Percentiles rank a stretch among this genome's conserved stretches.
Conservation (phyloP, 2,329 filamentous ascomycete genomes). For the Aspergillus udagawae region DNA sequence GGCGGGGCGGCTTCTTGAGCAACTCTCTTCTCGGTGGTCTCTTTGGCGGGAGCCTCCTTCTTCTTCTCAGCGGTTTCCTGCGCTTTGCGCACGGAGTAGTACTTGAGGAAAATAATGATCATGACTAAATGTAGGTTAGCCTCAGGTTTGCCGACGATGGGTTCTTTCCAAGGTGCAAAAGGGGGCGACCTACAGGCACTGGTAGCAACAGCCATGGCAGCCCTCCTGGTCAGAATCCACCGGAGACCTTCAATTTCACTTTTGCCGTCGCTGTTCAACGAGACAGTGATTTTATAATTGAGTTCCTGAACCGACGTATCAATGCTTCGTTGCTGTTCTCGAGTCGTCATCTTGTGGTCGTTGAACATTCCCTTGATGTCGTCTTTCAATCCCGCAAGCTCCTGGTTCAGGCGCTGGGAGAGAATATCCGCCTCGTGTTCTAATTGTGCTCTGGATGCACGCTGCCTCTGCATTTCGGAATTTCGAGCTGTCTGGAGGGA, state of each 20-base stretch:
- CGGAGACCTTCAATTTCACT: conserved; percentile 87
- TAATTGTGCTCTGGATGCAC: conserved; percentile 76
- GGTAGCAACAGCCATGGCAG: conserved; percentile 55
- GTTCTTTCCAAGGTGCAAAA: neutral
- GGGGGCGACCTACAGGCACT: conserved; percentile 43
- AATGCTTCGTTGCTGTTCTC: conserved; percentile 79
- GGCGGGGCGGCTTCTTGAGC: conserved; percentile 1
- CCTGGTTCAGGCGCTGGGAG: conserved; percentile 77
- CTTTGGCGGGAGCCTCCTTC: conserved; percentile 30
- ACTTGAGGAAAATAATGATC: conserved; percentile 46
- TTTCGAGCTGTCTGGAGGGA: conserved; percentile 78
- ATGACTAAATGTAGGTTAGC: conserved; percentile 35
- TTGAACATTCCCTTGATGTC: conserved; percentile 95
- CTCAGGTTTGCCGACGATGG: neutral
- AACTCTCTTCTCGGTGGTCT: conserved; percentile 24
- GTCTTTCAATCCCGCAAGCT: conserved; percentile 76
- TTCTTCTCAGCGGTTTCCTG: conserved; percentile 34
- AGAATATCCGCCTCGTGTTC: conserved; percentile 96
- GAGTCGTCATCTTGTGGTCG: conserved; percentile 86
- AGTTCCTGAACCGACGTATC: conserved; percentile 90
- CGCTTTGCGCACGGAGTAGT: conserved; percentile 38
- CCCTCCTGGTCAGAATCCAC: conserved; percentile 73
- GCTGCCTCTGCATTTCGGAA: conserved; percentile 72
- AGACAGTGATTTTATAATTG: conserved; percentile 92
- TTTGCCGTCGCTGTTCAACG: conserved; percentile 82